Percentiles rank a stretch among this genome's conserved stretches.
phyloP scores from a whole-genome alignment of 2,329 filamentous ascomycete genomes.

The Hypoxylon sp. region DNA sequence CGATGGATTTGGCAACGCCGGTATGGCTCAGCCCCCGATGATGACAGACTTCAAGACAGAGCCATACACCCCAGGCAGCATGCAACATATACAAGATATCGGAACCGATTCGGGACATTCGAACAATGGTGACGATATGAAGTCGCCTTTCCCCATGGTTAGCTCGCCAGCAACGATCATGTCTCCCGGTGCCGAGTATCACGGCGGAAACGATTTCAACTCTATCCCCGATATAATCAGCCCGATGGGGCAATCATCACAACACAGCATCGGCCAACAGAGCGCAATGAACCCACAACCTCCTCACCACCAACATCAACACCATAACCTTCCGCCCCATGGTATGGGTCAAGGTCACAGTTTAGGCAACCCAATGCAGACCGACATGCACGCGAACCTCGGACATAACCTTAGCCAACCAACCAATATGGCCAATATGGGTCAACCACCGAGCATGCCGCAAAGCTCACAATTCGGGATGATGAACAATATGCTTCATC shows the following conservation, averaged over 20 bases:
- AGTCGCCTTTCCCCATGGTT: conserved; percentile 57
- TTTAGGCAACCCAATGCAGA: conserved; percentile 48
- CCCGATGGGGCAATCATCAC: conserved; percentile 52
- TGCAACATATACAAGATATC: conserved; percentile 54
- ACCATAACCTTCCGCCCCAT: conserved; percentile 42
- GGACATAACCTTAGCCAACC: conserved; percentile 44
- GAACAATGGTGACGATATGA: conserved; percentile 53
- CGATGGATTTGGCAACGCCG: conserved; percentile 70
- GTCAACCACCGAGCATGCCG: conserved; percentile 42
- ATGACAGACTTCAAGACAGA: conserved; percentile 58
- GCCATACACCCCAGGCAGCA: conserved; percentile 46
- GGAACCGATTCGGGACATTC: conserved; percentile 51
- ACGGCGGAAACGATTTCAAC: conserved; percentile 57
- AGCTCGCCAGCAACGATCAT: conserved; percentile 63
- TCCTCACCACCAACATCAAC: conserved; percentile 43
- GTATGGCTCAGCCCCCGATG: conserved; percentile 64
- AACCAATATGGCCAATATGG: conserved; percentile 45
- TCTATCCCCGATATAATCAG: conserved; percentile 64
- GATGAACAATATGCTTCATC: conserved; percentile 47
- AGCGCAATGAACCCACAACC: conserved; percentile 45
- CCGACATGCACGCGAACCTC: conserved; percentile 45
- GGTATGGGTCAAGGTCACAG: conserved; percentile 47
- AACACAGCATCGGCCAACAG: conserved; percentile 47
- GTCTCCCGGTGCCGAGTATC: conserved; percentile 62
- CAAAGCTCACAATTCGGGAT: conserved; percentile 45